Base-by-base conservation (phyloP, 306 rosid genomes). In the Medicago arabica region DNA sequence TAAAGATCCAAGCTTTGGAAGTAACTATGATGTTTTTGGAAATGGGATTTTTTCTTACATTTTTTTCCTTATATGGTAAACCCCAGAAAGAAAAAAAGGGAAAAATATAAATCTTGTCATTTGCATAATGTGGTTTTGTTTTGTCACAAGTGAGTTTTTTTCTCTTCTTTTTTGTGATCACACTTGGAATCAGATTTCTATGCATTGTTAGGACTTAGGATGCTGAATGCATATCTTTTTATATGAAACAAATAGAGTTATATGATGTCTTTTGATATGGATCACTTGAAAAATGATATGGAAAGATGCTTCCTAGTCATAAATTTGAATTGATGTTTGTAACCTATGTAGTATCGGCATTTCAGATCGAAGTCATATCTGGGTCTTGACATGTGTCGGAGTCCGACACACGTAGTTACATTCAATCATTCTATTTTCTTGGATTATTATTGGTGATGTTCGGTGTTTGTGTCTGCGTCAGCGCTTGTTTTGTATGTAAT, bases 111-210 rank as follows among this genome's bases (percentile, higher is more conserved):
- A 46, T 40, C 72, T 38, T 67, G 44, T n/a, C n/a, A 43, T 81
- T 65, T 47, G 77, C 78, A 54, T 61, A 55, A 41, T 75, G 75
- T 75, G 66, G 83, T 18, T 51, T 70, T 81, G 77, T 41, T 78
- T 51, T 77, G 65, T 79, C 66, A 12, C 62, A 51, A 23, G 61
- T 47, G 83, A 44, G 54, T 72, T 50, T 28, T 57, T 41, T 70
- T 78, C 3, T 55, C 9, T 8, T 55, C 9, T 69, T 36, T 63
- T 70, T 66, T 40, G 47, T 49, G 73, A 49, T 71, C 49, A 38
- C 65, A 28, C 58, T 63, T 70, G 50, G 68, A 54, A 47, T 28
- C 69, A 31, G 23, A 16, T 9, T 50, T 50, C 19, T 16, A 50
- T n/a, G 19, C 21, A 50, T 50, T 46, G 54, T 39, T 71, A 25